These are phyloP conservation scores for Epichloe scottii DNA, from an alignment of 2,329 filamentous ascomycete species.

Conservation along the genomic window DNA sequence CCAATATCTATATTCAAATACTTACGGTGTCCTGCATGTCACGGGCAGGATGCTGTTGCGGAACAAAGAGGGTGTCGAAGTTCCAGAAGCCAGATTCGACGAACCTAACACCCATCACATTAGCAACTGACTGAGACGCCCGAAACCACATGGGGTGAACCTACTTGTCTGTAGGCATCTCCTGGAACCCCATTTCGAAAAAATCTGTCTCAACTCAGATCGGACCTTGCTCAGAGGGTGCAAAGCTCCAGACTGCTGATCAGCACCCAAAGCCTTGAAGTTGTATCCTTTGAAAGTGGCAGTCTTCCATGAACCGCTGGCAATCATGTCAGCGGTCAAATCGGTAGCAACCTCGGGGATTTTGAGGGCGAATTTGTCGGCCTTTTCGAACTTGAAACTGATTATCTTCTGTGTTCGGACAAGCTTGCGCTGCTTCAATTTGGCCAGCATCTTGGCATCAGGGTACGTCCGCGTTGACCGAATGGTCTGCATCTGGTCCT, in stretches of 20 bases:
- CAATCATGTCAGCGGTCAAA: conserved; percentile 84
- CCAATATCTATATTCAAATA: background rate
- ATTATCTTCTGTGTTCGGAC: conserved; percentile 74
- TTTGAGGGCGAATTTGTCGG: conserved; percentile 75
- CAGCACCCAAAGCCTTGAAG: conserved; percentile 58
- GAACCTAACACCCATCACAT: conserved; percentile 28
- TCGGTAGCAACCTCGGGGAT: conserved; percentile 91
- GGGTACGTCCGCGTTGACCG: conserved; percentile 51
- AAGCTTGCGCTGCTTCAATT: conserved; percentile 87
- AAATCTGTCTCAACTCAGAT: conserved; percentile 91
- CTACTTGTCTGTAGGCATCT: conserved; percentile 81
- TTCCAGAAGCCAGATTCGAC: conserved; percentile 98
- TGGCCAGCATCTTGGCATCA: conserved; percentile 64
- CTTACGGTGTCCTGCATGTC: conserved; percentile 77
- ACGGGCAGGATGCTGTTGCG: conserved; percentile 88
- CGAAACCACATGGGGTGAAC: background rate
- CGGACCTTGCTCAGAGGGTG: conserved; percentile 86
- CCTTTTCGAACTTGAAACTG: conserved; percentile 73
- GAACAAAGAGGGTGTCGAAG: conserved; percentile 92
- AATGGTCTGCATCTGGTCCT: conserved; percentile 62
- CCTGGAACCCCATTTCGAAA: conserved; percentile 97
- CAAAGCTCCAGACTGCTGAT: conserved; percentile 48
- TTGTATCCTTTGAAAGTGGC: conserved; percentile 74
- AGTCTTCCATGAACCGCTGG: conserved; percentile 80
- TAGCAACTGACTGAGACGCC: background rate